Base-by-base conservation (phyloP, 2,329 filamentous ascomycete genomes). In the Neofusicoccum cordaticola region DNA sequence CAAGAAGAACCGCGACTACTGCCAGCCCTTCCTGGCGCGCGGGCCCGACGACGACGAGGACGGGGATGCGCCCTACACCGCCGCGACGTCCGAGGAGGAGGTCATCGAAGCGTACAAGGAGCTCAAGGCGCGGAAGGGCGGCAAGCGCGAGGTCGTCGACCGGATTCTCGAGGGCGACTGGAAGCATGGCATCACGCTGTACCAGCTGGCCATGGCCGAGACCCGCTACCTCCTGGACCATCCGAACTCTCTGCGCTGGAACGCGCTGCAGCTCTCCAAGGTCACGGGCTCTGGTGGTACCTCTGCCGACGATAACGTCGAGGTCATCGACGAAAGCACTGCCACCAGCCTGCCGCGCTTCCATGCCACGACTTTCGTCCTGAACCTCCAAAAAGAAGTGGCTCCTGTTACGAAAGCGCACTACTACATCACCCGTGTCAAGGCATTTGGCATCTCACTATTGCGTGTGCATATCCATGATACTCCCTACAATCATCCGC, bases 371-470 rank as follows among this genome's bases (percentile, higher is more conserved):
- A 91, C 89, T 0, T 96, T 96, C 74, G 81, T 96, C 42, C 86
- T 86, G 68, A 90, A 89, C 68, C 85, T 97, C 2, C 90, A 93
- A 69, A 82, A 83, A 45, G 88, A 93, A 72, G 84, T 93, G 17
- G 82, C 91, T 1, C 90, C 92, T 1, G 85, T 95, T 65, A 86
- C 93, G 69, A 96, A 95, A 75, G 90, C 90, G 4, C 91, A 96
- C 76, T 95, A 92, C 75, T 89, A 91, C 70, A 86, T 95, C 66
- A 88, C 90, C 68, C 86, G 89, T n/a, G 89, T 90, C 62, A 82
- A 85, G 62, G 82, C 83, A 1, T 81, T 90, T n/a, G 86, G 90
- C 0, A 80, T 95, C 3, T 84, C 91, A 0, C 82, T 95, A 31
- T 79, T 96, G n/a, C 87, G 92, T 58, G 88, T 96, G 51, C 90